Base-by-base conservation (phyloP, 2,329 filamentous ascomycete genomes). In the Hawksworthiomyces lignivorus region DNA sequence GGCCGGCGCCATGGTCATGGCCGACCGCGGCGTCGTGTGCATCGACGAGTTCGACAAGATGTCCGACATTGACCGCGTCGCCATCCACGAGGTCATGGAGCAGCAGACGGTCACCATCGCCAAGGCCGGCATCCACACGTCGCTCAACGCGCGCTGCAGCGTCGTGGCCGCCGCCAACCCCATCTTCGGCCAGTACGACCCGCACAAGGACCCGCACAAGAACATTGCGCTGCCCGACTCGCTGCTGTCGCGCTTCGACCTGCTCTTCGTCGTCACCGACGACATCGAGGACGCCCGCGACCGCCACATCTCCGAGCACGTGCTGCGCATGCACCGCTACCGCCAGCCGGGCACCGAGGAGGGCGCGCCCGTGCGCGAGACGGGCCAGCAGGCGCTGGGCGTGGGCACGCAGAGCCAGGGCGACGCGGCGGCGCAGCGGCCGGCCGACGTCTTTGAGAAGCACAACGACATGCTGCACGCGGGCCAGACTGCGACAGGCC, bases 31-130 rank as follows among this genome's bases (percentile, higher is more conserved):
- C 53, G 90, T 98, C 10, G 92, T 98, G 26, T 98, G 92, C 68
- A 98, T 98, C 52, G 92, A 98, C 60, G 92, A 98, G 58, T 98
- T 98, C 53, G 92, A 98, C 69, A 98, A 98, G 64, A 98, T 98
- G 92, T 96, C 88, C 44, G 92, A 98, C 59, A 83, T 97, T 44
- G 92, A 98, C 63, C 81, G 92, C 59, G 92, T 98, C 4, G 92
- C 92, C 35, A 98, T 98, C 54, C 92, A 98, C 76, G 92, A 98
- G 85, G 92, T 98, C 51, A 98, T 98, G 92, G 92, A 98, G 66
- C 92, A 98, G 67, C 92, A 98, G 65, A 98, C 92, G 0, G 92
- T 98, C 47, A 98, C 92, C 12, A 98, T 98, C 56, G 92, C 92
- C 39, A 98, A 98, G 67, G 92, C 92, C 2, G 92, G 92, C 50